Evolutionary conservation across 2,329 filamentous ascomycete species (phyloP).

Genomic region (Hymenoscyphus fraxineus): DNA sequence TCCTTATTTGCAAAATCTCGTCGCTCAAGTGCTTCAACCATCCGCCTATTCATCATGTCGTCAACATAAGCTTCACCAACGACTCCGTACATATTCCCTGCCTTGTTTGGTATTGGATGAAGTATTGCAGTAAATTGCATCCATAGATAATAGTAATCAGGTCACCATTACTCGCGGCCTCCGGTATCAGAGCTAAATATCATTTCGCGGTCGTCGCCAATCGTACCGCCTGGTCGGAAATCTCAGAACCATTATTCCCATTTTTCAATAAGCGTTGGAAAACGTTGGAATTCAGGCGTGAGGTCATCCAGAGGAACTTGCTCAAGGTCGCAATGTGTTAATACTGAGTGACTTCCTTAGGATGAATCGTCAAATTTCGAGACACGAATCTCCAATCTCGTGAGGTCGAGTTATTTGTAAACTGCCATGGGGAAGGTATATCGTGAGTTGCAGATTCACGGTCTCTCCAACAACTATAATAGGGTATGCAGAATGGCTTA

Average conservation of each 20-base stretch:
- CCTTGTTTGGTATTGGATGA: background rate
- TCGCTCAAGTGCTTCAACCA: background rate
- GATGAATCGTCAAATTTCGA: conserved; percentile 6
- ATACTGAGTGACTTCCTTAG: background rate
- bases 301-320: conserved; percentile 12
- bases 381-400: conserved; percentile 10
- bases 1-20: background rate
- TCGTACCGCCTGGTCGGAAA: background rate
- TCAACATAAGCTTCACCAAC: conserved; percentile 7
- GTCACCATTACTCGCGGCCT: conserved; percentile 2
- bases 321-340: conserved; percentile 14
- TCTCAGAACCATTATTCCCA: background rate
- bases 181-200: background rate
- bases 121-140: conserved; percentile 6
- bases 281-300: conserved; percentile 1
- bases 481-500: background rate
- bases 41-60: conserved; percentile 1
- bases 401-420: conserved; percentile 6
- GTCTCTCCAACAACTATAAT: background rate
- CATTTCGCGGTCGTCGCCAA: background rate
- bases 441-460: background rate
- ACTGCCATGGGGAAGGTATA: background rate
- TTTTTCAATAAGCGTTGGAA: background rate
- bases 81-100: background rate
- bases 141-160: conserved; percentile 5